These are phyloP conservation scores for Eucalyptus virginea DNA, from an alignment of 345 rosid genomes.

Conservation along the genomic window DNA sequence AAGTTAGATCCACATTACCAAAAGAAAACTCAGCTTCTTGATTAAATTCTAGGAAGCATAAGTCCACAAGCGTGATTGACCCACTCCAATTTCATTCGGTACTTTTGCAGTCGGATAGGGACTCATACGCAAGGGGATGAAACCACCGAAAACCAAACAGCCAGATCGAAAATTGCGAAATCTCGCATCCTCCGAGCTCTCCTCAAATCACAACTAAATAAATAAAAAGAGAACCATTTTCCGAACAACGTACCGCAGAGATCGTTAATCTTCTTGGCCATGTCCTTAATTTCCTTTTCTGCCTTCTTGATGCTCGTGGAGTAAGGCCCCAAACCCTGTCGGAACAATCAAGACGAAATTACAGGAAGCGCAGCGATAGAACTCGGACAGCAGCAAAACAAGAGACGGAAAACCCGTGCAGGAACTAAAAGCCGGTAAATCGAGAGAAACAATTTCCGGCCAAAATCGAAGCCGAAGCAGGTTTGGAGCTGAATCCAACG, in stretches of 20 bases:
- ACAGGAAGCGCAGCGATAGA: background rate
- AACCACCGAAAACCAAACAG: background rate
- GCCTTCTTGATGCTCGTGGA: constrained; percentile 79
- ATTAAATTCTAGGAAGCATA: background rate
- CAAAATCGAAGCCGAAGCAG: background rate
- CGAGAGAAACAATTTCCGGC: background rate
- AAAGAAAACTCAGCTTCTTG: background rate
- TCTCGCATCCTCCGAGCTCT: background rate
- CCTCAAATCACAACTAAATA: background rate
- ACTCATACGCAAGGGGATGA: background rate
- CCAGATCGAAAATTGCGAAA: background rate
- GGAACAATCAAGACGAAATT: background rate
- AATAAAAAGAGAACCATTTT: background rate
- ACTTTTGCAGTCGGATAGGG: background rate
- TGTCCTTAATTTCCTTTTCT: constrained; percentile 87
- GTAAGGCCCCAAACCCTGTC: constrained; percentile 92
- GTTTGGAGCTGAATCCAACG: background rate
- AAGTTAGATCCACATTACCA: background rate
- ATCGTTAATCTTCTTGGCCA: constrained; percentile 86
- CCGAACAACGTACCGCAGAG: constrained; percentile 46
- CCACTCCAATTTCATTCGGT: background rate
- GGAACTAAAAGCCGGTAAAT: no score
- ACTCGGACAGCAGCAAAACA: background rate
- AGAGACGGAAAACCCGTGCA: no score
- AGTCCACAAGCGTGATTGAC: background rate